Evolutionary conservation across 2,329 filamentous ascomycete genomes (phyloP), one percentile per base, ranked within the genome.

Genomic region (Fusarium incarnatum): DNA sequence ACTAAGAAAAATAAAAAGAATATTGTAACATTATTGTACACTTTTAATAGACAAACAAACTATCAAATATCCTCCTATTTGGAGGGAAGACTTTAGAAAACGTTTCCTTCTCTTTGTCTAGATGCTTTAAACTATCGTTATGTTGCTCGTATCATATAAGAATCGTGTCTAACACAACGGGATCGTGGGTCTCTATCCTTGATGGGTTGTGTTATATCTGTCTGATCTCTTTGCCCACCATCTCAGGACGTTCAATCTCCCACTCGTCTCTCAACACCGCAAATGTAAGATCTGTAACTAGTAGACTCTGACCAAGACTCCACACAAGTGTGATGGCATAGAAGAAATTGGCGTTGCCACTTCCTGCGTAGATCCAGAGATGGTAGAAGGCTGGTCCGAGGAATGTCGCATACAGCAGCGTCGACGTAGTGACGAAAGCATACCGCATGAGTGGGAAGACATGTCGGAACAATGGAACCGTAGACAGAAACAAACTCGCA

Each of bases 281-380:
- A 81, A 97, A 98, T 4, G 97, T 85, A 56, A 94, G 86, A 78
- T 99, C 96, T 13, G 93, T 94, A 9, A 98, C 88, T 30, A 99
- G 83, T 67, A 99, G 85, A 40, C 94, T 94, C 73, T 97, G 86
- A 0, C 94, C 96, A 25, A 99, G 80, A 77, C 94, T 97, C 96
- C 96, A 99, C 1, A 99, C 96, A n/a, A 99, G 83, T 0, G 96
- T 99, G 75, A 99, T 98, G 71, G 96, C 96, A 78, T 99, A 99
- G 83, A 99, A 99, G 83, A 99, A 99, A 79, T 99, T 99, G 63
- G 96, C 96, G 76, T 99, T 99, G 28, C 96, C 96, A 60, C 94
- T 97, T 52, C 96, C 96, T 4, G 96, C 96, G 77, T 98, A 99
- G 61, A 99, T 95, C 96, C 96, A 99, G 8, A 99, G 84, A 78